These are phyloP conservation scores for Lentinus polychrous DNA, from an alignment of 1,284 basidiomycete genomes.

Conservation along the genomic window DNA sequence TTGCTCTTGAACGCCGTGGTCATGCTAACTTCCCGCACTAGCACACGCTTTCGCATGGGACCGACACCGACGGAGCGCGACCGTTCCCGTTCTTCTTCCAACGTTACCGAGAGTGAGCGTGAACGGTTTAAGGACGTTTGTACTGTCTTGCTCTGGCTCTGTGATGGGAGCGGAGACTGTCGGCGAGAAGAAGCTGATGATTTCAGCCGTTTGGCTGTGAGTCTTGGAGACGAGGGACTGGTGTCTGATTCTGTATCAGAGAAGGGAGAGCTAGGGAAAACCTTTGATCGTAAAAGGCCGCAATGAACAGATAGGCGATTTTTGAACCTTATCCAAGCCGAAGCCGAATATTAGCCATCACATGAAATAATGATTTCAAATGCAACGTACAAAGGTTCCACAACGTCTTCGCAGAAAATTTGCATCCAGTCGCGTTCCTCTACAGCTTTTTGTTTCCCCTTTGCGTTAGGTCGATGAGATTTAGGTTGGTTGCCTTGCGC, in stretches of 20 bases:
- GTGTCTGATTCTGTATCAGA: constrained; percentile 28
- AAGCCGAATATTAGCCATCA: background rate
- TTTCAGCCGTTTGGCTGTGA: constrained; percentile 16
- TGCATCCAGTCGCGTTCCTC: constrained; percentile 68
- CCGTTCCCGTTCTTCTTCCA: constrained; percentile 45
- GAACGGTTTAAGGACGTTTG: constrained; percentile 27
- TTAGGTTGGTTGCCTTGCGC: constrained; percentile 11
- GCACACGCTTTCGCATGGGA: constrained; percentile 36
- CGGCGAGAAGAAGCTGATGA: constrained; percentile 10
- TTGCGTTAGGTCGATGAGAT: constrained; percentile 14
- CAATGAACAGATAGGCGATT: constrained; percentile 45
- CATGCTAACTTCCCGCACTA: constrained; percentile 69
- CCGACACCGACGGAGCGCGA: constrained; percentile 31
- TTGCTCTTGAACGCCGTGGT: constrained; percentile 51
- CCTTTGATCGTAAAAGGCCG: constrained; percentile 52
- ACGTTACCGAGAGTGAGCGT: constrained; percentile 58
- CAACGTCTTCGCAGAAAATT: constrained; percentile 53
- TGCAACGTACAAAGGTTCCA: constrained; percentile 45
- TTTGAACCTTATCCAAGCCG: constrained; percentile 42
- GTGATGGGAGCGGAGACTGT: constrained; percentile 15
- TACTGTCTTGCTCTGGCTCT: constrained; percentile 12
- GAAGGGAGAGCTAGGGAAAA: constrained; percentile 57
- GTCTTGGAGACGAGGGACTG: constrained; percentile 18
- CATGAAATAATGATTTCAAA: background rate
- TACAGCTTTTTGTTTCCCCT: constrained; percentile 13